These are phyloP conservation scores for Pulveroboletus sp. DNA, from an alignment of 768 basidiomycete species.

Conservation along the genomic window DNA sequence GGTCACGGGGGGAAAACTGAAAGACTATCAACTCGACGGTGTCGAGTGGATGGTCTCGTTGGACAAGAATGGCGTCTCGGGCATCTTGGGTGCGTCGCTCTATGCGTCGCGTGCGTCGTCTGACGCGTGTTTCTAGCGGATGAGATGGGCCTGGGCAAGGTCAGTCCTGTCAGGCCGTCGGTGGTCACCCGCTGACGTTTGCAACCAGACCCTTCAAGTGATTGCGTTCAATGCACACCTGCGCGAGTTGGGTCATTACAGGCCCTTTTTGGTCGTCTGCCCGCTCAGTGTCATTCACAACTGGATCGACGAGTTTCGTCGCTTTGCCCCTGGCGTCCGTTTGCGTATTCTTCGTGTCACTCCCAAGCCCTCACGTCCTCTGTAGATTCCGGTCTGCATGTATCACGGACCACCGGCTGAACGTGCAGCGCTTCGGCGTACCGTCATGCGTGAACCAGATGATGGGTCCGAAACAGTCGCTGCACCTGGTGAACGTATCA, in stretches of 20 bases:
- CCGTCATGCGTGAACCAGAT: slow-evolving; percentile 44
- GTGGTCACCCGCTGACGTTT: background rate
- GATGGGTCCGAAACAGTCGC: slow-evolving; percentile 23
- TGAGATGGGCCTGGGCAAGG: slow-evolving; percentile 94
- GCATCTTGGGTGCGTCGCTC: slow-evolving; percentile 60
- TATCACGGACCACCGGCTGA: slow-evolving; percentile 87
- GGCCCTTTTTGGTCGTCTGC: slow-evolving; percentile 86
- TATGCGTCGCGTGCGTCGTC: slow-evolving; percentile 6
- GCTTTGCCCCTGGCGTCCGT: slow-evolving; percentile 77
- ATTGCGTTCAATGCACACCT: slow-evolving; percentile 94
- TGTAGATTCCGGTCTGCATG: slow-evolving; percentile 79
- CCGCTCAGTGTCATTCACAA: slow-evolving; percentile 93
- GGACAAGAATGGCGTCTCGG: slow-evolving; percentile 81
- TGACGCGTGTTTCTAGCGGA: slow-evolving; percentile 54
- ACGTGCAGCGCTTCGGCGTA: slow-evolving; percentile 74
- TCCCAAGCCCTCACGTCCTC: background rate
- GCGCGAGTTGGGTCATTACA: slow-evolving; percentile 63
- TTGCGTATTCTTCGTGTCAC: background rate
- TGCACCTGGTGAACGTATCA: slow-evolving; percentile 23
- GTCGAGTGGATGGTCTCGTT: slow-evolving; percentile 93
- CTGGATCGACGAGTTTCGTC: slow-evolving; percentile 82
- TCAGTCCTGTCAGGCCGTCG: slow-evolving; percentile 22
- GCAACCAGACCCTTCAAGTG: slow-evolving; percentile 80
- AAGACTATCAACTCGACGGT: slow-evolving; percentile 91
- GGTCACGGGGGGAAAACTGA: slow-evolving; percentile 82